Evolutionary conservation across 2,329 filamentous ascomycete genomes (phyloP).

Genomic region (Metarhizium sp.): DNA sequence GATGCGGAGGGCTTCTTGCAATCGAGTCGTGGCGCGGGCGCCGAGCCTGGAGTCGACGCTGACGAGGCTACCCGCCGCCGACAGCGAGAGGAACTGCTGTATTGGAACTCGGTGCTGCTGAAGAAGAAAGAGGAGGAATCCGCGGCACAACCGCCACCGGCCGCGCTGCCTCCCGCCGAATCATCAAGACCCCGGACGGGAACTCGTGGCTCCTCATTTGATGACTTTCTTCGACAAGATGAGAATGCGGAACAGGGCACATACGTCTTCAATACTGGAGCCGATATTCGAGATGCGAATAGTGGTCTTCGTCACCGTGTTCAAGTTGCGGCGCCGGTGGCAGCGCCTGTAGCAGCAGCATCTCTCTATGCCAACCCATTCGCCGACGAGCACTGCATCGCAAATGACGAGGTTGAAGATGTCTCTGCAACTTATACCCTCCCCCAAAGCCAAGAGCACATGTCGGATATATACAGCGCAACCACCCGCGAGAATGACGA

Average conservation of each 20-base stretch:
- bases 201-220: conserved; percentile 37
- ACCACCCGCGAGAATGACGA: conserved; percentile 34
- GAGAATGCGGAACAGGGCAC: conserved; percentile 41
- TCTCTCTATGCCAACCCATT: conserved; percentile 50
- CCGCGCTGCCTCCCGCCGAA: neutral
- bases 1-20: conserved; percentile 55
- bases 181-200: neutral
- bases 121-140: conserved; percentile 32
- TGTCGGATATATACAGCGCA: conserved; percentile 49
- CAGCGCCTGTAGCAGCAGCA: neutral
- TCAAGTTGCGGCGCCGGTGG: conserved; percentile 14
- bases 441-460: conserved; percentile 35
- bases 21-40: conserved; percentile 33
- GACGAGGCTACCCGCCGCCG: conserved; percentile 52
- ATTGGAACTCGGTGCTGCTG: conserved; percentile 51
- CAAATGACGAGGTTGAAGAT: conserved; percentile 32
- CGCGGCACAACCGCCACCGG: neutral
- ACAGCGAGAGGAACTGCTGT: conserved; percentile 56
- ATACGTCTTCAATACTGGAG: conserved; percentile 48
- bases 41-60: conserved; percentile 44
- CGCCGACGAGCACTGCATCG: conserved; percentile 45
- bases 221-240: conserved; percentile 49
- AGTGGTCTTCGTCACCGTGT: conserved; percentile 40
- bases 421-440: conserved; percentile 32
- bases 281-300: conserved; percentile 30